Percentiles rank a stretch among this genome's conserved stretches.
Conservation (phyloP, 805 yeast genomes). For the Saccharomyces cerevisiae region DNA sequence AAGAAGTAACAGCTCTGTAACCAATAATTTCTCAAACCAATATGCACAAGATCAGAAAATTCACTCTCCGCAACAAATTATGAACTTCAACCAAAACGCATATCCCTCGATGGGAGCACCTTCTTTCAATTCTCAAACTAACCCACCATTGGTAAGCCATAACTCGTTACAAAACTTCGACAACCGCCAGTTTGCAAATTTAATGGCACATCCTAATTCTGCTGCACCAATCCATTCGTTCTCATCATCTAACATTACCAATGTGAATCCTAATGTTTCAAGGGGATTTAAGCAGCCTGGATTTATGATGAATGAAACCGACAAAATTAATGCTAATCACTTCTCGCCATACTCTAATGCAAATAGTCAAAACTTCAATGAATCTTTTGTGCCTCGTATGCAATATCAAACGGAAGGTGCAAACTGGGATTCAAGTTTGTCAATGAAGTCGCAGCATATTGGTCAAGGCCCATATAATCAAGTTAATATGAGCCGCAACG, state of each 20-base stretch:
- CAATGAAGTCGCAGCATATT: background rate
- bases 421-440: background rate
- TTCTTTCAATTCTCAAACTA: slow-evolving; percentile 10
- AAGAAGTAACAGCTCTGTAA: slow-evolving; percentile 23
- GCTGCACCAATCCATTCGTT: background rate
- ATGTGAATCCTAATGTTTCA: background rate
- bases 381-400: background rate
- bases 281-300: background rate
- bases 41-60: background rate
- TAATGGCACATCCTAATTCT: background rate
- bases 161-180: background rate
- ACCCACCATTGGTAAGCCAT: background rate
- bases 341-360: background rate
- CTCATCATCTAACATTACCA: background rate
- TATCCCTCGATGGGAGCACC: slow-evolving; percentile 4
- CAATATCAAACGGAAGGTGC: background rate
- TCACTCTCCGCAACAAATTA: background rate
- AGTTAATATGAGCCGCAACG: background rate
- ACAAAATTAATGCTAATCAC: background rate
- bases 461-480: background rate
- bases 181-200: background rate
- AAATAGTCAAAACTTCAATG: background rate
- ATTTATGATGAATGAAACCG: background rate
- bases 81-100: slow-evolving; percentile 2
- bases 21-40: slow-evolving; percentile 1